phyloP scores from a whole-genome alignment of 176 grass and related monocot genomes.

The Cenchrus americanus region DNA sequence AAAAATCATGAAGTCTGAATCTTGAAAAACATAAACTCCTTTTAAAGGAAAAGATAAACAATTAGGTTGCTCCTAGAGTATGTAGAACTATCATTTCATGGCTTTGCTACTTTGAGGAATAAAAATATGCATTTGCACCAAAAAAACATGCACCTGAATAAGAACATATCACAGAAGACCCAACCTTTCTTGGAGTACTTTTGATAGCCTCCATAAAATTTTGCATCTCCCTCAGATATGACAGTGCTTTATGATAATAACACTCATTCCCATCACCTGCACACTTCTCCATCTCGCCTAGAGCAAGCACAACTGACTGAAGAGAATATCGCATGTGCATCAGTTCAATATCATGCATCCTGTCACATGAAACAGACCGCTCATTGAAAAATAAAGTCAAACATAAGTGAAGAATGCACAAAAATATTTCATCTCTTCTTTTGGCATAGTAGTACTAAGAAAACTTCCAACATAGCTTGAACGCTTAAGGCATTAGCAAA shows the following conservation, averaged over 20 bases:
- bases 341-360: constrained; percentile 91
- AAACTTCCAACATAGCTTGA: constrained; percentile 2
- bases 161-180: constrained; percentile 38
- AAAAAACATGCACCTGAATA: constrained; percentile 24
- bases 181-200: constrained; percentile 82
- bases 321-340: constrained; percentile 93
- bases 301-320: constrained; percentile 78
- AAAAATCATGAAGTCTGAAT: not conserved
- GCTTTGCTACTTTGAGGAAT: constrained; percentile 6
- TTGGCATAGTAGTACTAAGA: constrained; percentile 6
- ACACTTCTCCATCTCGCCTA: constrained; percentile 78
- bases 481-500: not conserved
- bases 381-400: constrained; percentile 20
- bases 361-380: constrained; percentile 49
- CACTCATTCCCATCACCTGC: constrained; percentile 48
- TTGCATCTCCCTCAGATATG: constrained; percentile 80
- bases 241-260: constrained; percentile 72
- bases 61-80: constrained; percentile 5
- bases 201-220: constrained; percentile 88
- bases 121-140: constrained; percentile 11
- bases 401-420: not conserved
- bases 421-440: constrained; percentile 1
- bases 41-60: not conserved
- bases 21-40: not conserved
- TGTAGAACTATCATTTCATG: not conserved